Evolutionary conservation across 305 asterid genomes (phyloP).

Genomic region (Lippia alba): DNA sequence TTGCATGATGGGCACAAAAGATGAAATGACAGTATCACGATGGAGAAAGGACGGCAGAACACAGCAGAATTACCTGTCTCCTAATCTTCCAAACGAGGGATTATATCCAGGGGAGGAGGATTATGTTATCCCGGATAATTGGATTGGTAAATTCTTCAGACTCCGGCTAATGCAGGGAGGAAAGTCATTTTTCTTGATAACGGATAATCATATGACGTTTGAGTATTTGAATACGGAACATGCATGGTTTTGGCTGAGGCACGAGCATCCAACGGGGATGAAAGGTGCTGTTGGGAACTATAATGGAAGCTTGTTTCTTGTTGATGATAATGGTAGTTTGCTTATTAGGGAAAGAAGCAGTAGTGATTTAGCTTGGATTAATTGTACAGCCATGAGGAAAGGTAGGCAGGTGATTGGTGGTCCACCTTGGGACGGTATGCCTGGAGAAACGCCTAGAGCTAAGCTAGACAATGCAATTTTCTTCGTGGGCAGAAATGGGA

Average conservation of each 20-base stretch:
- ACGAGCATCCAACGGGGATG: conserved; percentile 60
- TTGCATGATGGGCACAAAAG: conserved; percentile 76
- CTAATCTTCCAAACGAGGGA: conserved; percentile 34
- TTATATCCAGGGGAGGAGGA: conserved; percentile 40
- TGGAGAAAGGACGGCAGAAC: conserved; percentile 60
- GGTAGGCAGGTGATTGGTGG: conserved; percentile 74
- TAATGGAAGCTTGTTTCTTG: conserved; percentile 76
- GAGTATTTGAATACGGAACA: conserved; percentile 73
- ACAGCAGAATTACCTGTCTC: conserved; percentile 59
- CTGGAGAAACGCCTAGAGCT: conserved; percentile 53
- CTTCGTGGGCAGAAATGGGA: conserved; percentile 74
- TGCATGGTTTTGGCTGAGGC: conserved; percentile 83
- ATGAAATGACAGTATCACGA: conserved; percentile 56
- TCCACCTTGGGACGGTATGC: conserved; percentile 78
- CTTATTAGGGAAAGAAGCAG: conserved; percentile 70
- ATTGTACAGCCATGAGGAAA: conserved; percentile 77
- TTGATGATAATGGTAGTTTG: conserved; percentile 74
- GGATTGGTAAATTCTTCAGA: conserved; percentile 46
- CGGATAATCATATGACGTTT: conserved; percentile 54
- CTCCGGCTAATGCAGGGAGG: conserved; percentile 76
- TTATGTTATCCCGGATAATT: conserved; percentile 28
- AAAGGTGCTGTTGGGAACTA: conserved; percentile 74
- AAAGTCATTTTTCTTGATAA: conserved; percentile 68
- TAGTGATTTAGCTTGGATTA: conserved; percentile 68
- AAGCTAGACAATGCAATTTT: conserved; percentile 67